Conservation (phyloP, 2,329 filamentous ascomycete species). For the Trichoderma gracile region DNA sequence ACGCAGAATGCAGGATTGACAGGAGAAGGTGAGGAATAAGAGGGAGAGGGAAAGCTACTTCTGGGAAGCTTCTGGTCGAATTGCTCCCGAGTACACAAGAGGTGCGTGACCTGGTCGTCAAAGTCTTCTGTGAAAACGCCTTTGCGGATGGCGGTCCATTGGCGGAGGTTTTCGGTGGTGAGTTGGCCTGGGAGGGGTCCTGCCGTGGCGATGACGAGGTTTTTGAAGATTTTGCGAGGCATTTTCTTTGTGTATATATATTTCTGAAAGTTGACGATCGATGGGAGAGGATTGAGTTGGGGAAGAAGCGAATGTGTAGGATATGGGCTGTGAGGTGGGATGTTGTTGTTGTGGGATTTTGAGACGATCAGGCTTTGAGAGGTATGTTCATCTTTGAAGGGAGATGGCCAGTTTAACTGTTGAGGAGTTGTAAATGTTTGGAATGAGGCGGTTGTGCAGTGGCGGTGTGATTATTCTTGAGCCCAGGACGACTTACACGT, state of each 20-base stretch:
- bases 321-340: not conserved
- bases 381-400: not conserved
- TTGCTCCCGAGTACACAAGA: slow-evolving; percentile 65
- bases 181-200: slow-evolving; percentile 57
- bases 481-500: not conserved
- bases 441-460: not conserved
- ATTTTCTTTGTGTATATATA: slow-evolving; percentile 27
- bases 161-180: slow-evolving; percentile 57
- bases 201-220: slow-evolving; percentile 56
- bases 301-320: not conserved
- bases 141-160: slow-evolving; percentile 65
- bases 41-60: slow-evolving; percentile 33
- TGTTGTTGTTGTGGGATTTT: not conserved
- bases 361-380: not conserved
- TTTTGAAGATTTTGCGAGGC: slow-evolving; percentile 51
- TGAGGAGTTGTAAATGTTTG: not conserved
- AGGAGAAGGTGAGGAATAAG: no score
- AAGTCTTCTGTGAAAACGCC: slow-evolving; percentile 58
- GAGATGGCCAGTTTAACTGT: not conserved
- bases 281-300: no score
- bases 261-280: not conserved
- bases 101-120: slow-evolving; percentile 64
- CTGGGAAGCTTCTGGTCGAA: slow-evolving; percentile 51
- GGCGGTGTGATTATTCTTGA: slow-evolving; percentile 3
- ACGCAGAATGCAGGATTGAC: no score